Conservation (phyloP, 176 grass and related monocot genomes). For the Stipa capillata region DNA sequence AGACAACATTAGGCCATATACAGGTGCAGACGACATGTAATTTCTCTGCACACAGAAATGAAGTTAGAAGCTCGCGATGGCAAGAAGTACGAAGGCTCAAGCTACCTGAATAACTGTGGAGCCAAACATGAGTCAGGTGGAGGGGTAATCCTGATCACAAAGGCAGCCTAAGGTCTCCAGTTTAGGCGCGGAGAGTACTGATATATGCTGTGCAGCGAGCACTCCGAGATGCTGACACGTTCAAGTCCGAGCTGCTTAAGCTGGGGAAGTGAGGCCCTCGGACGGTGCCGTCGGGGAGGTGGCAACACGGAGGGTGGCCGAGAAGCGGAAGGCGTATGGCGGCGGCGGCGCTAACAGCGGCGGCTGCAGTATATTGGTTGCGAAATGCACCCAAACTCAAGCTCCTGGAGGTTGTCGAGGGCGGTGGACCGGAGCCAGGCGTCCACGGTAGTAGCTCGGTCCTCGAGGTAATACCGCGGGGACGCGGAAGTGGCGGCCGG, state of each 20-base stretch:
- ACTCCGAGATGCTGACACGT: neutral
- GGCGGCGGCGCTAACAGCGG: neutral
- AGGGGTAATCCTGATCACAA: neutral
- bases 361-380: too few relatives aligned
- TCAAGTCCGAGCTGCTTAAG: neutral
- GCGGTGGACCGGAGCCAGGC: neutral
- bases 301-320: neutral
- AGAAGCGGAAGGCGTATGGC: constrained; percentile 19
- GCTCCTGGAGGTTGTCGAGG: neutral
- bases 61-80: neutral
- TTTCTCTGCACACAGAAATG: neutral
- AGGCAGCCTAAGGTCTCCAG: neutral
- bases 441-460: neutral
- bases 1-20: neutral
- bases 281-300: neutral
- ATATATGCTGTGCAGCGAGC: neutral
- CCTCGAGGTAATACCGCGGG: too few relatives aligned
- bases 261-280: neutral
- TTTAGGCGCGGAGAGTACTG: neutral
- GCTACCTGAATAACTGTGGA: neutral
- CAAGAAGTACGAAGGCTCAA: neutral
- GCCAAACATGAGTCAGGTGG: neutral
- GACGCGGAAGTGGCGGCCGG: neutral
- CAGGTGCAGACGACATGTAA: neutral
- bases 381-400: too few relatives aligned